Base-by-base conservation (phyloP, 1,284 basidiomycete genomes). In the Irpex sp. region DNA sequence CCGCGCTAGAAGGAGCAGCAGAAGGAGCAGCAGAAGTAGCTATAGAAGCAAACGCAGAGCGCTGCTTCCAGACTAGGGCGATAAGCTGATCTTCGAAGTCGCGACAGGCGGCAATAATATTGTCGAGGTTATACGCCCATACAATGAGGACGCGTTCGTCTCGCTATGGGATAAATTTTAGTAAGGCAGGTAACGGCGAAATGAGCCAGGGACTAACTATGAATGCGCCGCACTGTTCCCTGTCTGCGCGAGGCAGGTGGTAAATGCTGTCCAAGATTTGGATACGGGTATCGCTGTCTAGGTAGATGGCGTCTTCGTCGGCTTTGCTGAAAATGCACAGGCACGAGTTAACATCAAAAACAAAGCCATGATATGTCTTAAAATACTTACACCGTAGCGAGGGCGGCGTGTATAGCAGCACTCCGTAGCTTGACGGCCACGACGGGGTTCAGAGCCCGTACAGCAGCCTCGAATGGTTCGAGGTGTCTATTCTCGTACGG, bases 191-290 rank as follows among this genome's bases (percentile, higher is more conserved):
- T 43, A 43, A 36, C 13, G 35, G 53, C 39, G 37, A 55, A 55
- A 36, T 9, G 9, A 49, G n/a, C n/a, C 35, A 17, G 36, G 2
- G 51, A 78, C 82, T 67, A 68, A 89, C 87, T 63, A 94, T 83
- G 75, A 94, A 94, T 19, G 91, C 91, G n/a, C 86, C 92, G 65
- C 90, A 89, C 70, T 94, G 92, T 67, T 93, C 90, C 75, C 91
- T 92, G 70, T 93, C 85, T 1, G 90, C 91, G 21, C 81, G 79
- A 4, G 86, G 84, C 3, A 94, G 78, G 65, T 84, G 79, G 54
- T 74, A 71, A 70, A 93, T 86, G 26, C 79, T 82, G 61, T 89
- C 85, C 11, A 90, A 70, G 59, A 90, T 83, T 73, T 90, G 88
- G 61, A 90, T 89, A 4, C 87, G 83, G 4, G 87, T 81, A 62